These are phyloP conservation scores for Neonectria magnoliae DNA, from an alignment of 2,329 filamentous ascomycete genomes.

Conservation along the genomic window DNA sequence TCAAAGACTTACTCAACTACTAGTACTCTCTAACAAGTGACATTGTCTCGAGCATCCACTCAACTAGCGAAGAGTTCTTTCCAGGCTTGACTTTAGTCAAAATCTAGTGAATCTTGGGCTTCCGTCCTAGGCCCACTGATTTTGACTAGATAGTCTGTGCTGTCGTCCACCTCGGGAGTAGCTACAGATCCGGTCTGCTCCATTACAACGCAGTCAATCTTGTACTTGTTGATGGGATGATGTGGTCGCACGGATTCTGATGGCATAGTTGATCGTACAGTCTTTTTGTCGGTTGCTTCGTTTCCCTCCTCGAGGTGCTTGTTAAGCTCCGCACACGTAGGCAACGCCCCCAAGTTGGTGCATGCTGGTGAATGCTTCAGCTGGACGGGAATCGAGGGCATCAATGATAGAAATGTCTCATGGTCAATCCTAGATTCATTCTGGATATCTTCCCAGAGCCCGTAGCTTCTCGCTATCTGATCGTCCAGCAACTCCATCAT, in stretches of 20 bases:
- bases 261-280: neutral
- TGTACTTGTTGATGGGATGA: slow-evolving; percentile 2
- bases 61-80: neutral
- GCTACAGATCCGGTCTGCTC: slow-evolving; percentile 12
- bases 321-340: neutral
- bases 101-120: neutral
- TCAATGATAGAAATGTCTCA: neutral
- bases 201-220: slow-evolving; percentile 12
- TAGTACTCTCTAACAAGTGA: neutral
- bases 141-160: slow-evolving; percentile 13
- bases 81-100: neutral
- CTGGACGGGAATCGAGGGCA: slow-evolving; percentile 16
- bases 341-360: slow-evolving; percentile 31
- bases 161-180: slow-evolving; percentile 1
- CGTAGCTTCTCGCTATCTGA: slow-evolving; percentile 36
- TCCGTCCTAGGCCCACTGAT: slow-evolving; percentile 8
- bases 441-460: slow-evolving; percentile 17
- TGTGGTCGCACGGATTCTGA: neutral
- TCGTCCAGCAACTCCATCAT: slow-evolving; percentile 44
- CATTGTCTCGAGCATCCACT: neutral
- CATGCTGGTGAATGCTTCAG: slow-evolving; percentile 41
- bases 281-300: neutral
- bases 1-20: neutral
- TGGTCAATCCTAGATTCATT: slow-evolving; percentile 16
- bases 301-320: neutral